These are phyloP conservation scores for Apiospora saccharicola DNA, from an alignment of 2,329 filamentous ascomycete species.

Conservation along the genomic window DNA sequence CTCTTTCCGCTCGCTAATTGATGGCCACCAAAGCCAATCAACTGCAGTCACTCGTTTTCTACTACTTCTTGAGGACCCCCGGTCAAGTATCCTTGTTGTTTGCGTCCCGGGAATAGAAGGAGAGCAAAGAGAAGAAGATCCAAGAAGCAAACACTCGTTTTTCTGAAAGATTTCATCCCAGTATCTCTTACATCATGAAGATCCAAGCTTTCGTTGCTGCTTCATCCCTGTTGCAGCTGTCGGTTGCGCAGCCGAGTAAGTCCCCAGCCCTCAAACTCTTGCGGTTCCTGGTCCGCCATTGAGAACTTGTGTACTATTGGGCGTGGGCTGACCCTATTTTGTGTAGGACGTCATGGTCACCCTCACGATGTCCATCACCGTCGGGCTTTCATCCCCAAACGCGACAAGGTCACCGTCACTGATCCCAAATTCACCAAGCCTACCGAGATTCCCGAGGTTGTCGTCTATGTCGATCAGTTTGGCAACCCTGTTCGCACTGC, in stretches of 20 bases:
- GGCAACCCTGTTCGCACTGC: constrained; percentile 58
- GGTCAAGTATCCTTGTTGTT: constrained; percentile 5
- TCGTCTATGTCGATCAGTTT: constrained; percentile 67
- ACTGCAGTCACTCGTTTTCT: constrained; percentile 14
- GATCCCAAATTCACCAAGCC: constrained; percentile 47
- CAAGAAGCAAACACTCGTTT: constrained; percentile 13
- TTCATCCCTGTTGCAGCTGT: constrained; percentile 48
- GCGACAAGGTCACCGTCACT: constrained; percentile 44
- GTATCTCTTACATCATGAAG: constrained; percentile 51
- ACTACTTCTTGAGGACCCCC: constrained; percentile 18
- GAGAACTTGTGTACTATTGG: background rate
- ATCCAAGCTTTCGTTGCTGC: constrained; percentile 45
- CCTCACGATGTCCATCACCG: constrained; percentile 46
- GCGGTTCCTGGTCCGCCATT: no score
- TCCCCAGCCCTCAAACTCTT: background rate
- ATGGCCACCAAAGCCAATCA: background rate
- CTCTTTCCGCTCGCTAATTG: constrained; percentile 12
- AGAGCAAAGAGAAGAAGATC: background rate
- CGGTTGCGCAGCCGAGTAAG: constrained; percentile 51
- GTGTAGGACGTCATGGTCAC: constrained; percentile 36
- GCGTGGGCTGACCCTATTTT: constrained; percentile 25
- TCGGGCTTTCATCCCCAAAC: constrained; percentile 34
- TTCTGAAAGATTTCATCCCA: constrained; percentile 21
- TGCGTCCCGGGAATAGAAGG: background rate
- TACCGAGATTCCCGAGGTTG: constrained; percentile 54